phyloP scores from a whole-genome alignment of 2,329 filamentous ascomycete species.

The Sporothrix luriei region DNA sequence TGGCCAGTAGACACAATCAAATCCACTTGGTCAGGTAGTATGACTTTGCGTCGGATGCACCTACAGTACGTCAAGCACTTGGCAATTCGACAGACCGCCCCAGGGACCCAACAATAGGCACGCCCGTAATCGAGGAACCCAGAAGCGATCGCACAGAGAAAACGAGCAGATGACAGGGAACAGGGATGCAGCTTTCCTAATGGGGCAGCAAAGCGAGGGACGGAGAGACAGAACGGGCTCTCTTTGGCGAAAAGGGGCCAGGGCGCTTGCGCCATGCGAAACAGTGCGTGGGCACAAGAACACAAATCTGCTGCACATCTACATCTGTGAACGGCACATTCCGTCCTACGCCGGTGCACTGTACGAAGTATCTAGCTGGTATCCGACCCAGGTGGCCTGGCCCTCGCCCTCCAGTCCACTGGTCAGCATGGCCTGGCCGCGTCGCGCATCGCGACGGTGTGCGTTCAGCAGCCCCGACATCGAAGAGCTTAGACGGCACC shows the following conservation, averaged over 20 bases:
- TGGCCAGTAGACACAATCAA: background rate
- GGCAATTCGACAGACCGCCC: background rate
- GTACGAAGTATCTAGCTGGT: background rate
- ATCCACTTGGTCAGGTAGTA: background rate
- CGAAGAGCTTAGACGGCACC: background rate
- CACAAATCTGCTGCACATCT: background rate
- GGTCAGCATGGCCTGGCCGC: background rate
- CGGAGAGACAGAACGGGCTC: background rate
- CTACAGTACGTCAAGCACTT: background rate
- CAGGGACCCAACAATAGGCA: background rate
- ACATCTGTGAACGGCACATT: conserved; percentile 11
- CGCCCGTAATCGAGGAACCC: background rate
- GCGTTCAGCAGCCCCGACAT: background rate
- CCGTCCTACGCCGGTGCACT: background rate
- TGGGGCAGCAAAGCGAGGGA: conserved; percentile 15
- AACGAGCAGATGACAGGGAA: conserved; percentile 13
- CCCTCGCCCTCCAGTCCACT: background rate
- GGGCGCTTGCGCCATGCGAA: conserved; percentile 21
- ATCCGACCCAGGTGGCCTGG: background rate
- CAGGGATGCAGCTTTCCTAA: background rate
- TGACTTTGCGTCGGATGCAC: background rate
- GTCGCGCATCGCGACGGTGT: background rate
- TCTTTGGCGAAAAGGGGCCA: conserved; percentile 4
- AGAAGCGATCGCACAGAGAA: conserved; percentile 9
- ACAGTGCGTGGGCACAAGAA: background rate